Base-by-base conservation (phyloP, 305 asterid genomes). In the Ilex paraguariensis region DNA sequence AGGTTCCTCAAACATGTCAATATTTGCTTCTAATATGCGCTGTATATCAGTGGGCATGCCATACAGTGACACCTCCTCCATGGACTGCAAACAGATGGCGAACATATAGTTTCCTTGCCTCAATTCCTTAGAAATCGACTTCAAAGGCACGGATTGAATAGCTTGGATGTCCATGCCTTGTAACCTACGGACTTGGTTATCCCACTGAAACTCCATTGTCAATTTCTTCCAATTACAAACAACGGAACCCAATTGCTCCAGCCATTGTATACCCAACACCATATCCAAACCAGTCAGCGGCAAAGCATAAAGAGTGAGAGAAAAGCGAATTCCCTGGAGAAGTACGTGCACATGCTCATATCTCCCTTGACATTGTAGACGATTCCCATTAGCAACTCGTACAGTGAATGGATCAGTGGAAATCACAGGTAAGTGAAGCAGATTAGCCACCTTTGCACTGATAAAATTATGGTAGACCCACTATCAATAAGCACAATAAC, bases 321-420 rank as follows among this genome's bases (percentile, higher is more conserved):
- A 6, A 11, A 42, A 42, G 12, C 2, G 48, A 42, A 42, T 42
- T 6, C 48, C 48, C 12, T 42, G 48, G 10, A 42, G 12, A 7
- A 42, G 8, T 7, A 42, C 1, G 10, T 7, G 12, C 48, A 42
- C 48, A 42, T 42, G 10, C 48, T 42, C 12, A 42, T 42, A 42
- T 42, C 48, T 42, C 8, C 48, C 48, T 42, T 42, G 2, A 42
- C 3, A 42, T 42, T 42, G 28, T 42, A 11, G 12, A 42, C 10
- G 48, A 6, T 42, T 11, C 12, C 10, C 46, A 56, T 57, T 57
- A 9, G 57, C 57, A 2, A 65, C 63, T 13, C 15, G n/a, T 1
- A 65, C 57, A 11, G 8, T 56, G 31, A 65, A 65, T 0, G 69
- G 32, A 11, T 45, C 21, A 7, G 39, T 45, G 6, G 57, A 49